Percentiles rank a stretch among this genome's conserved stretches.
Conservation (phyloP, 441 rosid genomes). For the Croton setiger region DNA sequence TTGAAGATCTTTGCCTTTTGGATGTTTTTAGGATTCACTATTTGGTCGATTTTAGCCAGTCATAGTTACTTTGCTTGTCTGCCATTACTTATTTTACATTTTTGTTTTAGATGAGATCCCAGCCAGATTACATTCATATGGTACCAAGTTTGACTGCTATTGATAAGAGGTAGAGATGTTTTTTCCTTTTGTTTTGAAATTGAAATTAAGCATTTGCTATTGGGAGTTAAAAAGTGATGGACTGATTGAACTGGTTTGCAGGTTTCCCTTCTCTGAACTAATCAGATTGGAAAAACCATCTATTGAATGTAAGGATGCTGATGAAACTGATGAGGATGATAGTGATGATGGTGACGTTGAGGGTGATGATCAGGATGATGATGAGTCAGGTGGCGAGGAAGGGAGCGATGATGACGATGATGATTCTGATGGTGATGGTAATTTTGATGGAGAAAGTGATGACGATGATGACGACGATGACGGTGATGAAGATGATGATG, state of each 20-base stretch:
- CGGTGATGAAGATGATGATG: neutral
- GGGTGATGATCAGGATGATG: conserved; percentile 18
- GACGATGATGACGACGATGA: conserved; percentile 6
- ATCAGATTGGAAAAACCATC: conserved; percentile 19
- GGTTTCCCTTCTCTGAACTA: conserved; percentile 25
- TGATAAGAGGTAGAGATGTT: conserved; percentile 27
- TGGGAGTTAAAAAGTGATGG: neutral
- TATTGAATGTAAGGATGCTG: conserved; percentile 25
- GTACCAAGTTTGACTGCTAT: conserved; percentile 3
- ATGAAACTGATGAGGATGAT: conserved; percentile 23
- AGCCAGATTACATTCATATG: neutral
- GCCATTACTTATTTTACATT: neutral
- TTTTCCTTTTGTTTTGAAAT: neutral
- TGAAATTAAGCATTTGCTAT: neutral
- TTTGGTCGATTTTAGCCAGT: neutral
- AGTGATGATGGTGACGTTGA: conserved; percentile 19
- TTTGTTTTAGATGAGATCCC: conserved; percentile 14
- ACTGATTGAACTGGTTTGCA: conserved; percentile 12
- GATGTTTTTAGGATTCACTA: neutral
- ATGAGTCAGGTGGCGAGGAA: conserved; percentile 16
- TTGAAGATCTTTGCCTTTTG: neutral
- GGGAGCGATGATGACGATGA: conserved; percentile 21
- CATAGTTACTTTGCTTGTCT: neutral
- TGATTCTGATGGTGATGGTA: conserved; percentile 6
- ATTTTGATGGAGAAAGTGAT: neutral